Evolutionary conservation across 1,284 basidiomycete species (phyloP).

Genomic region (Pyrrhoderma noxium): DNA sequence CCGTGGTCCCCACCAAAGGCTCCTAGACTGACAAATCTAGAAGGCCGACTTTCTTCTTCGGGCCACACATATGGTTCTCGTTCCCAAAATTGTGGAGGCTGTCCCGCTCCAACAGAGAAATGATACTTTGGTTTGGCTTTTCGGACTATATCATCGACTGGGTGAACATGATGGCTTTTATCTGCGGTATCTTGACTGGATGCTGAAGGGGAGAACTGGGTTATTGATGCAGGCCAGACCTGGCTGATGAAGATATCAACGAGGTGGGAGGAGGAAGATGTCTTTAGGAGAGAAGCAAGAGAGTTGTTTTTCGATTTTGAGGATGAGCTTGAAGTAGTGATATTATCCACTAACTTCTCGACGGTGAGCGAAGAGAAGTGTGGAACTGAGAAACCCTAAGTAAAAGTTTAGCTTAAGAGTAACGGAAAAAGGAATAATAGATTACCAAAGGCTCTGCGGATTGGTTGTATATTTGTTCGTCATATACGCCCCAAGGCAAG

Average conservation of each 20-base stretch:
- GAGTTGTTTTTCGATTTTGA: conserved; percentile 40
- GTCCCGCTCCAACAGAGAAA: conserved; percentile 56
- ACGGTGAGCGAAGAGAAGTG: conserved; percentile 66
- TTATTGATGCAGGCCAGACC: conserved; percentile 66
- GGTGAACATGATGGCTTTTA: conserved; percentile 39
- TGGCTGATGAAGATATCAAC: conserved; percentile 84
- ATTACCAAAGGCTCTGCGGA: conserved; percentile 51
- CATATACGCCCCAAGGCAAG: conserved; percentile 78
- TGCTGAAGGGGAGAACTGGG: conserved; percentile 52
- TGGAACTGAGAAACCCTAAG: conserved; percentile 62
- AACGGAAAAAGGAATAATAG: too few species aligned
- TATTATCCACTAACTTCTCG: conserved; percentile 64
- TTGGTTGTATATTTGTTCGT: conserved; percentile 50
- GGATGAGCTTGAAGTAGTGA: conserved; percentile 43
- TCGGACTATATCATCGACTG: conserved; percentile 61
- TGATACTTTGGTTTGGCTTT: conserved; percentile 72
- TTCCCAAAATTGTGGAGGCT: conserved; percentile 78
- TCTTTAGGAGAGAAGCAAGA: conserved; percentile 59
- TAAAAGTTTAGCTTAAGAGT: conserved; percentile 5
- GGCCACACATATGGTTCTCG: conserved; percentile 85
- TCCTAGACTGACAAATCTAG: conserved; percentile 79
- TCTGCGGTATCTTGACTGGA: conserved; percentile 37
- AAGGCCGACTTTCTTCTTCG: conserved; percentile 57
- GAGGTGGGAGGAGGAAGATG: conserved; percentile 47
- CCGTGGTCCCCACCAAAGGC: conserved; percentile 66